Base-by-base conservation (phyloP, 495 filamentous ascomycete genomes). In the Amphirosellinia nigrospora region DNA sequence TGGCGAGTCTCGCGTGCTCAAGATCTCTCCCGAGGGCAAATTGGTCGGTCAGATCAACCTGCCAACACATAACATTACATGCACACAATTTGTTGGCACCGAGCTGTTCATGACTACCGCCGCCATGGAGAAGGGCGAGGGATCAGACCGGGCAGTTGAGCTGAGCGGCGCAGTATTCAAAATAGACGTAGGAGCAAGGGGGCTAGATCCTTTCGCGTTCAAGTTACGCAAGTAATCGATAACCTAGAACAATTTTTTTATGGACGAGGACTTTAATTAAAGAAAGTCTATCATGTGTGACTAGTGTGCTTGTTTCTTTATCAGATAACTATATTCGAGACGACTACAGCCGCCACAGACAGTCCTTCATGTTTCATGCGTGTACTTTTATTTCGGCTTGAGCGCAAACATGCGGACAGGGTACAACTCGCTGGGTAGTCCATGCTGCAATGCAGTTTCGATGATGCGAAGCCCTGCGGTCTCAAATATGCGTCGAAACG, bases 31-130 rank as follows among this genome's bases (percentile, higher is more conserved):
- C 5, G 80, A 83, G 39, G 91, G 91, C 3, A 82, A 88, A 74
- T 77, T 94, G 28, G 82, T 92, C 23, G 90, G 90, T 21, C 83
- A 90, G 81, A 81, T 95, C 43, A 83, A 75, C 7, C 79, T 94
- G 68, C 89, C 91, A 28, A 92, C 93, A 45, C 85, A 84, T 68
- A 87, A 89, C 73, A 85, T 90, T 74, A 92, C 92, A 26, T 94
- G 91, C 79, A 86, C 88, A 4, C 82, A 87, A 48, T 93, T 96
- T 76, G 90, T 91, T 36, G 92, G 90, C 1, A 90, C 86, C 19
- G 90, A 93, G 79, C 78, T 96, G 73, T 91, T 89, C 77, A 90
- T 94, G 69, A 95, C 92, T 28, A 90, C 86, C 36, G 93, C 91
- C 16, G 82, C 76, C 21, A 85, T 86, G 71, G 86, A 86, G 72